Evolutionary conservation across 2,329 filamentous ascomycete species (phyloP), one percentile per base, ranked within the genome.

Genomic region (Clathrospora elynae): DNA sequence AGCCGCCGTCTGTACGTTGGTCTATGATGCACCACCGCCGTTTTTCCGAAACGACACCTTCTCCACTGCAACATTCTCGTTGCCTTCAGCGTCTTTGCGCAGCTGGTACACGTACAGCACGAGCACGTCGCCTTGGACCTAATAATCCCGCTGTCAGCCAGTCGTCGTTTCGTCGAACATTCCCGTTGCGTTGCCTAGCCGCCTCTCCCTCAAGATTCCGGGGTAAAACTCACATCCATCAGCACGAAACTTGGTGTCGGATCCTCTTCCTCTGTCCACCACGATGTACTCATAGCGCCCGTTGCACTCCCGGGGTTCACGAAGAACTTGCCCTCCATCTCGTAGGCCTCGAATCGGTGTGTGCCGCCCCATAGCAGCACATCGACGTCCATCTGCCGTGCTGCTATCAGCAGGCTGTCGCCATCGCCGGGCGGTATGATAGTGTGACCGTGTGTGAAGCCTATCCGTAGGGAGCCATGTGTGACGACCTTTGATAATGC

Each of bases 51-150:
- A 80, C 31, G 74, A 78, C 24, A 80, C 77, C 60, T 80, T 80
- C 62, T 80, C 78, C 46, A 80, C 78, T 6, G 73, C 75, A 14
- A 80, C 78, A 41, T 69, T 79, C 62, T 80, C 77, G 24, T 70
- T 73, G 3, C 77, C 78, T 47, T 78, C 73, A 23, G 71, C 75
- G 42, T 79, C 77, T 52, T 72, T 79, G 53, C 75, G 73, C 42
- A 81, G 62, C 57, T 80, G 78, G 52, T 97, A 97, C 38, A 97
- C 92, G 70, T 97, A 97, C 35, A 97, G 79, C 46, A 95, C 95
- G 55, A 97, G 80, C 11, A 95, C 95, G 68, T 96, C 95, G 20
- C 92, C 92, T 81, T 97, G 92, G 23, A 95, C 89, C 90, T 95
- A 59, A 11, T 33, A 24, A 14, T 31, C 35, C 13, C 37, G 22